Percentiles rank a stretch among this genome's conserved stretches.
Evolutionary conservation across 2,329 filamentous ascomycete genomes (phyloP).

Genomic region (Colletotrichum euphorbiae): DNA sequence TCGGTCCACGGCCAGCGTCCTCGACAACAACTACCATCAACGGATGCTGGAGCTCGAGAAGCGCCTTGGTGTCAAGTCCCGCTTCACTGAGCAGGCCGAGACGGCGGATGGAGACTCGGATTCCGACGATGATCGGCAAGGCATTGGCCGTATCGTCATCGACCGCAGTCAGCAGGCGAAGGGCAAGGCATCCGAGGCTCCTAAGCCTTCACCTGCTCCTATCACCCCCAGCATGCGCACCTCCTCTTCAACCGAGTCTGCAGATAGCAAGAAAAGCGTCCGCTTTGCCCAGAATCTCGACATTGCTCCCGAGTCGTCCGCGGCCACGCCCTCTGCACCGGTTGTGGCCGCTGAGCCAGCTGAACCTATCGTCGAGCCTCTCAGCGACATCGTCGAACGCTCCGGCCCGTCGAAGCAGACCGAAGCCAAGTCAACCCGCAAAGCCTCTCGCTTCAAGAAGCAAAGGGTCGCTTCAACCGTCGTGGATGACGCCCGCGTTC

Average conservation of each 20-base stretch:
- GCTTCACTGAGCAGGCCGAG: conserved; percentile 53
- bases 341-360: conserved; percentile 38
- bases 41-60: conserved; percentile 89
- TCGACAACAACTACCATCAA: conserved; percentile 80
- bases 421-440: conserved; percentile 49
- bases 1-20: conserved; percentile 72
- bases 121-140: conserved; percentile 53
- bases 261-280: conserved; percentile 74
- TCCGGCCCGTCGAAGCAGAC: conserved; percentile 43
- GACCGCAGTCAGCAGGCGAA: conserved; percentile 43
- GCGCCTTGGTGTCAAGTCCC: conserved; percentile 72
- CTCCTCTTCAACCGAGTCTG: conserved; percentile 36
- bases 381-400: conserved; percentile 67
- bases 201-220: conserved; percentile 21
- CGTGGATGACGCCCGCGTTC: conserved; percentile 46
- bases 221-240: conserved; percentile 38
- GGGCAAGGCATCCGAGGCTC: conserved; percentile 4
- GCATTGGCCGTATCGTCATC: conserved; percentile 69
- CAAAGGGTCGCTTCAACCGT: conserved; percentile 30
- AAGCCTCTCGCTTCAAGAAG: conserved; percentile 65
- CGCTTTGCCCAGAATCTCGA: conserved; percentile 83
- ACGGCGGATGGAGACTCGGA: conserved; percentile 50
- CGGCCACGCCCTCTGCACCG: not conserved
- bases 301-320: conserved; percentile 63
- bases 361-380: conserved; percentile 56